Evolutionary conservation across 2,329 filamentous ascomycete species (phyloP), one percentile per base, ranked within the genome.

Genomic region (Colletotrichum sp.): DNA sequence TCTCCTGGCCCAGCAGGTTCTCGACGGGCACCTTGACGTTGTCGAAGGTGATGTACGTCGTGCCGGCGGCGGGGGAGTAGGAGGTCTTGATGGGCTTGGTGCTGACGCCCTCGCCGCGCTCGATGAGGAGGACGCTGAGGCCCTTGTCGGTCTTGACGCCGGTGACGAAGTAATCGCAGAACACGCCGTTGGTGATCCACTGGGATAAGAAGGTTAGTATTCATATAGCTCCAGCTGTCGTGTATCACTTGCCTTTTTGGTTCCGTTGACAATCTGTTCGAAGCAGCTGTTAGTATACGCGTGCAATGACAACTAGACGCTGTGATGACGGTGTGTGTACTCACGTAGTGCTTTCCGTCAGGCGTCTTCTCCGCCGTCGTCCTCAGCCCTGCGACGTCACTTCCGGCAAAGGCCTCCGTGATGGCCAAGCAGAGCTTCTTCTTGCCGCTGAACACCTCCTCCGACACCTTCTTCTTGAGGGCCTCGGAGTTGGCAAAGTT

Each of bases 381-480:
- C 77, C 94, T 90, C 49, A 98, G 88, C 18, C 94, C 92, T 16
- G 95, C 94, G 6, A 98, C 95, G 83, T 98, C 95, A 49, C 91
- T 94, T 16, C 95, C 95, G 18, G 95, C 95, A 85, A 98, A 97
- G 0, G 95, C 95, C 85, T 98, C 95, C 2, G 95, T 97, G 81
- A 98, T 95, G 69, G 95, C 95, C 5, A 98, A 88, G 82, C 94
- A 96, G 82, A 97, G 95, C 89, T 96, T 96, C 91, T 97, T 97
- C 89, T 93, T 92, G 76, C 95, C 95, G 62, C 90, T 91, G 79
- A 98, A 90, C 62, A 95, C 93, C 80, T 97, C 94, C 44, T 92
- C 88, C 39, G 92, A 91, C 63, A 98, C 89, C 69, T 89, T 89
- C 79, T 93, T 89, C 85, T 93, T 93, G 80, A 95, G 90, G 57